Evolutionary conservation across 2,329 filamentous ascomycete genomes (phyloP), one percentile per base, ranked within the genome.

Genomic region (Sporothrix brasiliensis): DNA sequence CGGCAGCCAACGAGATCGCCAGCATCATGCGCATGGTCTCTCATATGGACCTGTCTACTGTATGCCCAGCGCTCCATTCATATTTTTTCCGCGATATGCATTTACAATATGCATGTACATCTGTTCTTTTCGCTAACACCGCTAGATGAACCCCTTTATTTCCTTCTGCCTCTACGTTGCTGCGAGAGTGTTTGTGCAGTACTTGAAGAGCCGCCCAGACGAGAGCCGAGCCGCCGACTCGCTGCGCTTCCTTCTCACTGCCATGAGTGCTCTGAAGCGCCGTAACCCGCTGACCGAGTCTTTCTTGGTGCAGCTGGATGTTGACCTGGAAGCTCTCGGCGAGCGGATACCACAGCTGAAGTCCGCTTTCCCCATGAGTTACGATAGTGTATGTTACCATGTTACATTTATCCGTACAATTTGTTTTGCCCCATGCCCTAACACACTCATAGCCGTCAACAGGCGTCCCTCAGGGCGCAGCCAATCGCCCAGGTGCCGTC

Each of bases 141-240:
- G 0, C 30, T 11, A 97, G 93, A 92, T 97, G 88, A 97, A 97
- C 75, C 93, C 94, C 0, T 98, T 97, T 78, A 91, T 97, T 75
- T 93, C 93, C 0, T 98, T 98, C 80, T 97, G 93, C 77, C 86
- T 99, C 56, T 98, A 97, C 76, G 94, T 98, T n/a, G 91, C 94
- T 13, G 92, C 94, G 27, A 88, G 95, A 67, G 94, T 98, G 0
- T 98, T 98, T 77, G 91, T 98, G 9, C 94, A 98, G 78, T 97
- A 96, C 76, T 85, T 98, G n/a, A 97, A 97, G 80, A 95, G 92
- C 70, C 87, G 91, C n/a, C 93, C 94, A 0, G 90, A 94, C 41
- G 94, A 98, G 79, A 88, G 85, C 77, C 92, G 88, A 79, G 91
- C 88, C 74, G 88, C 84, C 21, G 91, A 94, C 70, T 94, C 93